Evolutionary conservation across 1,284 basidiomycete species (phyloP).

Genomic region (Inonotus obliquus): DNA sequence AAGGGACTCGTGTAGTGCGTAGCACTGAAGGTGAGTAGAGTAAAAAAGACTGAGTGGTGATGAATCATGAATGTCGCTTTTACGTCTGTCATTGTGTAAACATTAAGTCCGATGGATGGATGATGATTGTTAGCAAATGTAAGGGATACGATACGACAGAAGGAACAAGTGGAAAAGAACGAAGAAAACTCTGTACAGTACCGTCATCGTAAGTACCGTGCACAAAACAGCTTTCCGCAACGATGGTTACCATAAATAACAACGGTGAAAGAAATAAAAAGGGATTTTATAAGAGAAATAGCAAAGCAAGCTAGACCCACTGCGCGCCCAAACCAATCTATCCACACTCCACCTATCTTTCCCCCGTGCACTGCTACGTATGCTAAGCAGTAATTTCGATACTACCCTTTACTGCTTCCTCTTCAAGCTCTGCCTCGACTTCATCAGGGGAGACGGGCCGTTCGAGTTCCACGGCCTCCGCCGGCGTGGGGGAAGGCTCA

Average conservation of each 20-base stretch:
- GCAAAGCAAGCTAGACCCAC: not conserved
- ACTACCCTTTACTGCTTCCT: conserved; percentile 31
- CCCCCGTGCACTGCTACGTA: not conserved
- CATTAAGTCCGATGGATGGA: not conserved
- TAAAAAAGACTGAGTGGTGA: conserved; percentile 4
- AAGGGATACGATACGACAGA: not conserved
- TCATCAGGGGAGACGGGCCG: conserved; percentile 36
- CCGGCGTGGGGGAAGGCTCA: conserved; percentile 45
- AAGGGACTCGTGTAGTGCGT: not conserved
- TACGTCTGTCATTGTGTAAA: not conserved
- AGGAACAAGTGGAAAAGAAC: not conserved
- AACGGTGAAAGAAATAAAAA: not conserved
- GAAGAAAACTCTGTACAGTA: not conserved
- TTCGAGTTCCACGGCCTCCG: conserved; percentile 28
- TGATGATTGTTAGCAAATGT: not conserved
- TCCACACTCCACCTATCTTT: not conserved
- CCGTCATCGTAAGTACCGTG: not conserved
- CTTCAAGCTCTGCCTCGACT: conserved; percentile 46
- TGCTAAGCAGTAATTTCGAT: conserved; percentile 24
- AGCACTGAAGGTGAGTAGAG: not conserved
- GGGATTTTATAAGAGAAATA: not conserved
- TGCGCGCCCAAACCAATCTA: not conserved
- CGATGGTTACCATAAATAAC: not conserved
- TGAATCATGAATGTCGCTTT: not conserved
- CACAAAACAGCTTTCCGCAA: not conserved